Percentiles rank a stretch among this genome's conserved stretches.
Conservation (phyloP, 768 basidiomycete genomes). For the Tricholoma saponaceum region DNA sequence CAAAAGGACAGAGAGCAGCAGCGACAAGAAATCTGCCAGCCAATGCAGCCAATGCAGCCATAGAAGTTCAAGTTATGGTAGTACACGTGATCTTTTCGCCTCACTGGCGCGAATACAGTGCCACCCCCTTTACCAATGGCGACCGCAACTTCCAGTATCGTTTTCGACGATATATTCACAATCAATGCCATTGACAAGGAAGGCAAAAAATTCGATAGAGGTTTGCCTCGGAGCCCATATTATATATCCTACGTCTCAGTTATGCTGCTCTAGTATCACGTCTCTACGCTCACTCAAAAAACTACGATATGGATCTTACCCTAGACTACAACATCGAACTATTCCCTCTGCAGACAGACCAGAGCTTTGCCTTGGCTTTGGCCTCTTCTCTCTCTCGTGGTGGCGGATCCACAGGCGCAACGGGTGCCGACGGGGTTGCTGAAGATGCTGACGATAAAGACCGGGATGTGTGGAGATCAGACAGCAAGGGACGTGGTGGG, state of each 20-base stretch:
- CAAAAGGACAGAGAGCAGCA: conserved; percentile 41
- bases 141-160: conserved; percentile 62
- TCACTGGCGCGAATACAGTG: no score
- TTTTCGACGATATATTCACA: conserved; percentile 93
- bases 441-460: conserved; percentile 69
- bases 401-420: conserved; percentile 37
- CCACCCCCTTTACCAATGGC: no score
- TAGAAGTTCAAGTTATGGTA: conserved; percentile 14
- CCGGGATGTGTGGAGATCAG: conserved; percentile 79
- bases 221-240: conserved; percentile 38
- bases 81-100: not conserved
- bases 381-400: conserved; percentile 74
- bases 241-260: not conserved
- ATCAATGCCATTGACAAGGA: conserved; percentile 84
- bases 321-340: conserved; percentile 94
- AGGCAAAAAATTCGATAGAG: conserved; percentile 97
- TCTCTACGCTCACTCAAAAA: conserved; percentile 83
- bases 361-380: conserved; percentile 82
- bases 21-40: conserved; percentile 37
- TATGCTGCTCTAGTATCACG: conserved; percentile 68
- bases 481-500: conserved; percentile 74
- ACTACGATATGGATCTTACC: conserved; percentile 88
- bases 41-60: no score
- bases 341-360: conserved; percentile 63
- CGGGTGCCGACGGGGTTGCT: conserved; percentile 42